Evolutionary conservation across 129 eudicot genomes (phyloP), one percentile per base, ranked within the genome.

Genomic region (Glebionis coronaria): DNA sequence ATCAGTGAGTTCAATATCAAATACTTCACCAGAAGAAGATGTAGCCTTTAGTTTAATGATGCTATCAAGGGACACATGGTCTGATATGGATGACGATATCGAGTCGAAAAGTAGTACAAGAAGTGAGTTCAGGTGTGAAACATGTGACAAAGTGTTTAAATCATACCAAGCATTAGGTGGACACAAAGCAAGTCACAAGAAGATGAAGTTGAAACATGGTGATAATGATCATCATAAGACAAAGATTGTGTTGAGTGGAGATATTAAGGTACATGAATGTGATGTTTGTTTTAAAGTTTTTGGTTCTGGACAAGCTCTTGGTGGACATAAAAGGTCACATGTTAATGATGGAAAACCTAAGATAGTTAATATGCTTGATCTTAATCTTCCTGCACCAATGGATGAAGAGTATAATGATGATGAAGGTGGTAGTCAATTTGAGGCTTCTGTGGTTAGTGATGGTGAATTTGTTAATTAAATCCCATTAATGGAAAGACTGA

Each of bases 241-340:
- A 13, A 8, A n/a, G 52, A 61, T 42, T 44, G 70, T 21, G 2
- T 20, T 47, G 1, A 70, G 28, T 23, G 86, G 68, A 76, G 82
- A 75, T 76, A 1, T 35, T 35, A 91, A 82, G 58, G 63, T 78
- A 12, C 82, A 86, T 52, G 85, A 84, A 66, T 92, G 98, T 35
- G 91, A 87, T 11, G 82, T 83, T 56, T 92, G 98, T 79, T 80
- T 64, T 53, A 76, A 89, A 73, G 88, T 88, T 45, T 92, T 92
- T 64, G 69, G 84, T 19, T 92, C 98, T 5, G 98, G 96, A 0
- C 98, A 92, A 56, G 98, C 98, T 0, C 86, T 92, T 46, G 96
- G 98, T n/a, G 98, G 98, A 21, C 98, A 92, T 56, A 92, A 92
- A 49, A 82, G 98, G 58, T 77, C 98, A 15, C 98, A 92, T 82